phyloP scores from a whole-genome alignment of 805 yeast genomes.

The Pichia exigua region DNA sequence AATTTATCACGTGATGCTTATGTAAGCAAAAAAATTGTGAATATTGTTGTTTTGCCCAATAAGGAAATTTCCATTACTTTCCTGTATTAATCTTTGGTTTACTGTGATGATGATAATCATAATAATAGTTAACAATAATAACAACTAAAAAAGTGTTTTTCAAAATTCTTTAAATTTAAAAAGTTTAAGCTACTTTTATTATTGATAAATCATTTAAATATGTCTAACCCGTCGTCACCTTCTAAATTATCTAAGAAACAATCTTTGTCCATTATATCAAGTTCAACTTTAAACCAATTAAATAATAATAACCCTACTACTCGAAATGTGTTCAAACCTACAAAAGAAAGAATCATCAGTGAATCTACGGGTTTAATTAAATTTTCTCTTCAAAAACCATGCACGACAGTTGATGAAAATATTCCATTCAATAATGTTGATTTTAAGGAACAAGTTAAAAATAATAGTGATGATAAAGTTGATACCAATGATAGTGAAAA shows the following conservation, averaged over 20 bases:
- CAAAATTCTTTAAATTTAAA: no score
- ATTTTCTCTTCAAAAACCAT: constrained; percentile 27
- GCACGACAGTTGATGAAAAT: not conserved
- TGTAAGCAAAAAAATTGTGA: not conserved
- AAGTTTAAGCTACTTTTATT: no score
- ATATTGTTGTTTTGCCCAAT: not conserved
- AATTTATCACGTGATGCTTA: not conserved
- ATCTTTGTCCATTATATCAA: constrained; percentile 28
- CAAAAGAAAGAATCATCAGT: constrained; percentile 36
- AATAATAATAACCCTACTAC: constrained; percentile 3
- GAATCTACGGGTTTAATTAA: constrained; percentile 45
- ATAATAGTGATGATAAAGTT: not conserved
- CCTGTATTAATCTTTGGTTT: not conserved
- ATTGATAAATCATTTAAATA: not conserved
- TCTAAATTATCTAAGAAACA: constrained; percentile 20
- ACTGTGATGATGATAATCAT: not conserved
- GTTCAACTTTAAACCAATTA: constrained; percentile 20
- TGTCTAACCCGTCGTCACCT: constrained; percentile 6
- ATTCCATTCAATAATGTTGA: not conserved
- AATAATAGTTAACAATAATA: no score
- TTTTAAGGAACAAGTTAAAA: not conserved
- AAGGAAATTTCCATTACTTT: not conserved
- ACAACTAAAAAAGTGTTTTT: no score
- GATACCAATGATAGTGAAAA: not conserved
- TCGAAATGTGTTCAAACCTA: constrained; percentile 17